Conservation (phyloP, 495 filamentous ascomycete species). For the Trichoderma orchidacearum region DNA sequence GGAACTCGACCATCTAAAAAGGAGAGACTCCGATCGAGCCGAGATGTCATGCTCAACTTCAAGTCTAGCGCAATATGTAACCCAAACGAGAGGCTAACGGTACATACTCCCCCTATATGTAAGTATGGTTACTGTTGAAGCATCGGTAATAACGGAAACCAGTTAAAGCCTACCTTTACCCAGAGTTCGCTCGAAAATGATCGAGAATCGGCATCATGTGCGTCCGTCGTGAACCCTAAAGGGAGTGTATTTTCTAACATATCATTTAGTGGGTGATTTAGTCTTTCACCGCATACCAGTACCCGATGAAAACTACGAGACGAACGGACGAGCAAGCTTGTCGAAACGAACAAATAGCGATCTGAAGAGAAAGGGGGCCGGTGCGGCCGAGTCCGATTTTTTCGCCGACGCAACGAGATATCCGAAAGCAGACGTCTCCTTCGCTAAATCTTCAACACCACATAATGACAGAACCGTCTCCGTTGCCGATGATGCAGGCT, state of each 20-base stretch:
- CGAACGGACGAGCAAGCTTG: neutral
- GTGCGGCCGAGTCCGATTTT: neutral
- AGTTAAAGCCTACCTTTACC: conserved; percentile 23
- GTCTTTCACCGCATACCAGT: conserved; percentile 58
- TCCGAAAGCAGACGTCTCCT: neutral
- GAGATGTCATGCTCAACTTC: conserved; percentile 47
- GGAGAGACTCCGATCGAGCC: conserved; percentile 17
- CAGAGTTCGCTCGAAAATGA: conserved; percentile 63
- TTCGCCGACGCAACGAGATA: neutral
- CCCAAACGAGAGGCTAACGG: conserved; percentile 44
- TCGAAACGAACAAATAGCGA: neutral
- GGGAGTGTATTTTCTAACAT: neutral
- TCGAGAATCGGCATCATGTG: conserved; percentile 40
- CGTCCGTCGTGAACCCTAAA: neutral
- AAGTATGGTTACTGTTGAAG: neutral
- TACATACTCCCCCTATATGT: conserved; percentile 12
- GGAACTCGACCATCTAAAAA: conserved; percentile 9
- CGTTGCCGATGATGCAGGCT: neutral
- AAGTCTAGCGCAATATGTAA: conserved; percentile 42
- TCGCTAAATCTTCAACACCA: neutral
- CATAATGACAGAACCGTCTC: neutral
- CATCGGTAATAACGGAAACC: neutral
- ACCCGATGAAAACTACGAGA: conserved; percentile 18
- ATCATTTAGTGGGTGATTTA: conserved; percentile 43
- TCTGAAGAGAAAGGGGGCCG: conserved; percentile 7